These are phyloP conservation scores for Fusarium redolens DNA, from an alignment of 2,329 filamentous ascomycete species.

Conservation along the genomic window DNA sequence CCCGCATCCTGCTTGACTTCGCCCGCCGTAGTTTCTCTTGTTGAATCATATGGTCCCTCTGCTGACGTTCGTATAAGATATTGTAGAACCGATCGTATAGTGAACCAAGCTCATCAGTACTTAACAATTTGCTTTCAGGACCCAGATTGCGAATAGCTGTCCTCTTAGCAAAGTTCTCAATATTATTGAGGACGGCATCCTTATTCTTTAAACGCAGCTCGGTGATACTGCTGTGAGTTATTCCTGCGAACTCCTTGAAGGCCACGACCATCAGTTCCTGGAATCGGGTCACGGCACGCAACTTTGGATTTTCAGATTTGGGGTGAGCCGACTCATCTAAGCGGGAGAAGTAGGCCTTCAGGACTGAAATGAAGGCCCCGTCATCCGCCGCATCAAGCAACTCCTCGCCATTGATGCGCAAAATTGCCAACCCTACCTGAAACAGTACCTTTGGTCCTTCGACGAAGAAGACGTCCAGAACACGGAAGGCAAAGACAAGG, in stretches of 20 bases:
- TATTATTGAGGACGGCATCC: constrained; percentile 91
- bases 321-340: constrained; percentile 97
- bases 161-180: constrained; percentile 96
- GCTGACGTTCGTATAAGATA: constrained; percentile 90
- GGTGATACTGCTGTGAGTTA: constrained; percentile 91
- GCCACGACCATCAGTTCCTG: constrained; percentile 99
- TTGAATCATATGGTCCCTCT: constrained; percentile 80
- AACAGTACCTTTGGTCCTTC: constrained; percentile 98
- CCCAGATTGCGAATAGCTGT: constrained; percentile 96
- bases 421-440: constrained; percentile 95
- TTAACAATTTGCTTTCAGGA: constrained; percentile 92
- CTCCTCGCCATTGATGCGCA: constrained; percentile 97
- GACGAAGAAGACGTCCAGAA: constrained; percentile 97
- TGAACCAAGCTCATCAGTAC: constrained; percentile 84
- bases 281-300: constrained; percentile 93
- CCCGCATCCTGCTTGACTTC: constrained; percentile 65
- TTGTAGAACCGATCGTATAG: constrained; percentile 96
- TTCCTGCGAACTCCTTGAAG: constrained; percentile 96
- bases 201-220: constrained; percentile 94
- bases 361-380: constrained; percentile 93
- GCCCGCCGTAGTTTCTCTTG: constrained; percentile 77
- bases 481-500: constrained; percentile 94
- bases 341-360: constrained; percentile 93
- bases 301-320: constrained; percentile 92
- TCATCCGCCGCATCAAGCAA: constrained; percentile 93